A percentile compares a stretch with the other conserved stretches of the same genome.
Conservation (phyloP, 2,329 filamentous ascomycete species). For the Venturia oleaginea region DNA sequence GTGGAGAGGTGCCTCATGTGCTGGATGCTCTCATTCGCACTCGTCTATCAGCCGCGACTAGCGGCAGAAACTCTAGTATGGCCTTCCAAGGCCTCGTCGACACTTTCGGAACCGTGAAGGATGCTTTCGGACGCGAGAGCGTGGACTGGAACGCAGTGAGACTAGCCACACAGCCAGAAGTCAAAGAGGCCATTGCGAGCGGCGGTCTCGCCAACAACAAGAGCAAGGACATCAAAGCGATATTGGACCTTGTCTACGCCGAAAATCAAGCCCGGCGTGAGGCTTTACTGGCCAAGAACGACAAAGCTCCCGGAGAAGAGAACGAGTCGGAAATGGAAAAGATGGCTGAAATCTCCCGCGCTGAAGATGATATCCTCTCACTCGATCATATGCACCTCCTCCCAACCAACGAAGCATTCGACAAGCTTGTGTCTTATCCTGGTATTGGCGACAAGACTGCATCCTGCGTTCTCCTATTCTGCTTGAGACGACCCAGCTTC, state of each 20-base stretch:
- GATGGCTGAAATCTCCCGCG: constrained; percentile 45
- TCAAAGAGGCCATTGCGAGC: constrained; percentile 59
- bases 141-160: constrained; percentile 68
- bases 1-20: constrained; percentile 56
- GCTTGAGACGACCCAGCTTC: constrained; percentile 53
- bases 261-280: constrained; percentile 54
- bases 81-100: constrained; percentile 58
- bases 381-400: constrained; percentile 52
- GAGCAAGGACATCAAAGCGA: constrained; percentile 62
- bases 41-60: constrained; percentile 52
- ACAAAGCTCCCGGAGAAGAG: constrained; percentile 20
- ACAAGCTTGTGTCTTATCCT: constrained; percentile 48
- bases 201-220: constrained; percentile 66
- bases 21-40: constrained; percentile 56
- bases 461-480: constrained; percentile 56
- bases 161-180: constrained; percentile 45
- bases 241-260: constrained; percentile 61
- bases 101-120: constrained; percentile 53
- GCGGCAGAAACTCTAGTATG: constrained; percentile 50
- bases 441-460: constrained; percentile 60
- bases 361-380: constrained; percentile 51
- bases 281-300: constrained; percentile 30
- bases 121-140: constrained; percentile 59
- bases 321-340: constrained; percentile 40
- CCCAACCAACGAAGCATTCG: constrained; percentile 47